Evolutionary conservation across 2,329 filamentous ascomycete genomes (phyloP), one percentile per base, ranked within the genome.

Genomic region (Trichoderma simmonsii): DNA sequence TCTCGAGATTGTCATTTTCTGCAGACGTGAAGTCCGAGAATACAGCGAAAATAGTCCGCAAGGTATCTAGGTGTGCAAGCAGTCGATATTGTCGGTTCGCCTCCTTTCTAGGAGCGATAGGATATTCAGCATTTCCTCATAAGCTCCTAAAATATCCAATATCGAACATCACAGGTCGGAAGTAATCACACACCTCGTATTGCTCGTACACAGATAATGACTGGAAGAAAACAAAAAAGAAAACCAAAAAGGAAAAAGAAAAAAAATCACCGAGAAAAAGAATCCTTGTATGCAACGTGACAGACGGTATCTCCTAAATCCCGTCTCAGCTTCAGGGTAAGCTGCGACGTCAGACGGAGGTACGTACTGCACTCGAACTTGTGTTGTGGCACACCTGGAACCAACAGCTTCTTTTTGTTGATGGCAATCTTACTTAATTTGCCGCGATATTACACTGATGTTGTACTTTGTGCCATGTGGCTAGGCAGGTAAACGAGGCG

Each of bases 271-370:
- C 43, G 43, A 51, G 36, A 14, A 54, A 14, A 54, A 14, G n/a
- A 11, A 28, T 4, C 21, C 32, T 30, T 26, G 36, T 26, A 56
- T 39, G 54, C 24, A 59, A 43, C 51, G 64, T 57, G 54, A 21
- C 64, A 43, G 54, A 39, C 51, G 64, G 26, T 39, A 67, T 30
- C 54, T 59, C 24, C 32, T 26, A 39, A 43, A 30, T 57, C 36
- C 64, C 32, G 64, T n/a, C 34, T 59, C 54, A n/a, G 34, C 51
- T 67, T n/a, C 64, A 57, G 64, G 64, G 64, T 64, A 64, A 43
- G 36, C 48, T 54, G 63, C 43, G 21, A 66, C 57, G 28, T 60
- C 56, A n/a, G 24, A 60, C 28, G 15, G 8, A 8, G 4, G 56
- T n/a, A 60, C 26, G n/a, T 34, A 21, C 14, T 30, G 15, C 6